Evolutionary conservation across 495 filamentous ascomycete species (phyloP), one percentile per base, ranked within the genome.

Genomic region (Penicillium dipodomyicola): DNA sequence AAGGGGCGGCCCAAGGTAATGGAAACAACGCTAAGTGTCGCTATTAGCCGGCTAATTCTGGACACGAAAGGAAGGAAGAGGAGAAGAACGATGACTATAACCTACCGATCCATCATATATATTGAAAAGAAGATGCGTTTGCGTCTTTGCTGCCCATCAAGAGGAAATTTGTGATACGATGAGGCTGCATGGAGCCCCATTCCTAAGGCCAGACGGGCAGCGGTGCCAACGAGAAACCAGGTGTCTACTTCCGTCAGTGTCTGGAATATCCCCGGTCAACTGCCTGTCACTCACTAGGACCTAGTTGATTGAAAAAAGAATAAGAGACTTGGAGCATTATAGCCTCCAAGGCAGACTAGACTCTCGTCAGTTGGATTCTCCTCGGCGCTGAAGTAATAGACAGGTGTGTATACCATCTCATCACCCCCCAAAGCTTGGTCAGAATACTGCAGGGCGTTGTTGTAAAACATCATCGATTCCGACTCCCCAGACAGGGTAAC

Each of bases 21-120:
- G 17, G 71, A 74, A 29, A 74, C 72, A 0, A 76, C 72, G 15
- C 72, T 74, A 27, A 3, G 14, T 22, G 25, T 32, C 8, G 6
- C 17, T 35, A 15, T 49, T 19, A 61, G 44, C 25, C 15, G 8
- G 1, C 1, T 11, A 3, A 20, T 20, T 42, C 40, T 20, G 40
- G 19, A 29, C 27, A 9, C 27, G 27, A 29, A 29, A 29, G 2
- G 0, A 9, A 8, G 27, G 7, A 29, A 9, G 7, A 29, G 7
- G 27, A 29, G 27, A 23, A 23, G 3, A 30, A 10, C 1, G 29
- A 2, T 12, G 9, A 11, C 3, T 3, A 22, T 9, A 30, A 54
- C 64, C 10, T 64, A 75, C 72, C 71, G 68, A 54, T 76, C 73
- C 71, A 76, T 76, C 73, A 76, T 76, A n/a, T 76, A 76, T 0